A percentile compares a stretch with the other conserved stretches of the same genome.
These are phyloP conservation scores for Curvularia sp. DNA, from an alignment of 2,329 filamentous ascomycete genomes.

Conservation along the genomic window DNA sequence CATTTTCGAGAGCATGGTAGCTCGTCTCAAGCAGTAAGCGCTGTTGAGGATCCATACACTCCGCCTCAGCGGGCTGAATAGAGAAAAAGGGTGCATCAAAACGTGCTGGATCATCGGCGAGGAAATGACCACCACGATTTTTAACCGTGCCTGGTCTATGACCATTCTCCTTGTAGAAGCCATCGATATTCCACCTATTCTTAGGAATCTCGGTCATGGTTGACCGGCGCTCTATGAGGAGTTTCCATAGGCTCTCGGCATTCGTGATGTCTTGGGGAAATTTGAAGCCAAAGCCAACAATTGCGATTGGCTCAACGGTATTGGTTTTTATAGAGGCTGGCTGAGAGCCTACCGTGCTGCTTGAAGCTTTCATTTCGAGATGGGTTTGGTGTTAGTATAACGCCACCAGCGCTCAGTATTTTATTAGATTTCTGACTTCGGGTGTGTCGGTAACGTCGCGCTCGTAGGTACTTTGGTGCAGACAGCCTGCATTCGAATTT, in stretches of 20 bases:
- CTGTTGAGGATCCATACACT: slow-evolving; percentile 37
- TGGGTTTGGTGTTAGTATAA: neutral
- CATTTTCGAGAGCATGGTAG: slow-evolving; percentile 42
- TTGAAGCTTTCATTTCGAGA: neutral
- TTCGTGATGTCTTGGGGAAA: slow-evolving; percentile 29
- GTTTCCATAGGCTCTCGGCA: slow-evolving; percentile 29
- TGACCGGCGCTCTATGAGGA: slow-evolving; percentile 24
- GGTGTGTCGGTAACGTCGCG: neutral
- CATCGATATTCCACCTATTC: slow-evolving; percentile 28
- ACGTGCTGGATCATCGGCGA: slow-evolving; percentile 23
- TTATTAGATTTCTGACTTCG: neutral
- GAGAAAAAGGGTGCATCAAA: slow-evolving; percentile 38
- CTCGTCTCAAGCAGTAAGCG: slow-evolving; percentile 35
- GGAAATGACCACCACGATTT: slow-evolving; percentile 28
- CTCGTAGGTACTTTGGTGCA: neutral
- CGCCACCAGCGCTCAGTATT: neutral
- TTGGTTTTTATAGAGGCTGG: neutral
- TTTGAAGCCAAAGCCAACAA: slow-evolving; percentile 47
- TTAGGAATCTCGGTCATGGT: slow-evolving; percentile 26
- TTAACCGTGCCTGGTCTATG: slow-evolving; percentile 18
- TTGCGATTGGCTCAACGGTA: slow-evolving; percentile 30
- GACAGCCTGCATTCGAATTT: neutral
- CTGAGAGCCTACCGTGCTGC: neutral
- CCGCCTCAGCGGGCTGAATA: slow-evolving; percentile 28
- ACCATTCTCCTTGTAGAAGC: slow-evolving; percentile 24